Conservation (phyloP, 768 basidiomycete genomes). For the Leccinum broughii region DNA sequence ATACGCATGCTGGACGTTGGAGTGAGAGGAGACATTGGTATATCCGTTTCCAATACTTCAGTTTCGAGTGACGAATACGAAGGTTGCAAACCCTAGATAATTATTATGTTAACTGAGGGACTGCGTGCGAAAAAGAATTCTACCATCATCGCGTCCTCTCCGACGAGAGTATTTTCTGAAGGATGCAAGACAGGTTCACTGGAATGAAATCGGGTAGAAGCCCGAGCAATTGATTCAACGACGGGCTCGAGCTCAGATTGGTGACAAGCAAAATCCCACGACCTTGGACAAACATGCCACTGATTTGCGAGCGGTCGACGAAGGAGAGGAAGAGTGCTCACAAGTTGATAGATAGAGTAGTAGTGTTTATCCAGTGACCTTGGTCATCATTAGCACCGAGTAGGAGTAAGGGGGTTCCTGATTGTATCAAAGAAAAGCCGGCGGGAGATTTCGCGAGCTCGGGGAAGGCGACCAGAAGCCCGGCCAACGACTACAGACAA, state of each 20-base stretch:
- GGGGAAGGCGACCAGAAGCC: slow-evolving; percentile 25
- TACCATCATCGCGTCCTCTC: slow-evolving; percentile 14
- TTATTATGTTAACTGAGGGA: slow-evolving; percentile 10
- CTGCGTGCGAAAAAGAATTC: slow-evolving; percentile 2
- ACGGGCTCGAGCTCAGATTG: slow-evolving; percentile 21
- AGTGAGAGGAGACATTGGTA: background rate
- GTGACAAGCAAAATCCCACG: slow-evolving; percentile 27
- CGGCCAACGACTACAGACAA: slow-evolving; percentile 22
- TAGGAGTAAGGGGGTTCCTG: slow-evolving; percentile 28
- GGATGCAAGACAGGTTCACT: background rate
- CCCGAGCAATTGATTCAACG: background rate
- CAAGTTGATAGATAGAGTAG: slow-evolving; percentile 23
- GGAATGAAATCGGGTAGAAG: background rate
- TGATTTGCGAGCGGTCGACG: background rate
- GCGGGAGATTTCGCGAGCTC: slow-evolving; percentile 21
- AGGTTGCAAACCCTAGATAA: slow-evolving; percentile 7
- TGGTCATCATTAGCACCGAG: slow-evolving; percentile 12
- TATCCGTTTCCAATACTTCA: background rate
- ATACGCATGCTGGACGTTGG: background rate
- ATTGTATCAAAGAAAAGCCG: slow-evolving; percentile 30
- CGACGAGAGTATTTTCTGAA: background rate
- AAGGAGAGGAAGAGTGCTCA: slow-evolving; percentile 12
- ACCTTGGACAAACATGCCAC: slow-evolving; percentile 8
- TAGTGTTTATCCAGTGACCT: slow-evolving; percentile 21
- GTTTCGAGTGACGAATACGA: background rate